phyloP scores from a whole-genome alignment of 2,329 filamentous ascomycete species.

The Akanthomyces muscarius region DNA sequence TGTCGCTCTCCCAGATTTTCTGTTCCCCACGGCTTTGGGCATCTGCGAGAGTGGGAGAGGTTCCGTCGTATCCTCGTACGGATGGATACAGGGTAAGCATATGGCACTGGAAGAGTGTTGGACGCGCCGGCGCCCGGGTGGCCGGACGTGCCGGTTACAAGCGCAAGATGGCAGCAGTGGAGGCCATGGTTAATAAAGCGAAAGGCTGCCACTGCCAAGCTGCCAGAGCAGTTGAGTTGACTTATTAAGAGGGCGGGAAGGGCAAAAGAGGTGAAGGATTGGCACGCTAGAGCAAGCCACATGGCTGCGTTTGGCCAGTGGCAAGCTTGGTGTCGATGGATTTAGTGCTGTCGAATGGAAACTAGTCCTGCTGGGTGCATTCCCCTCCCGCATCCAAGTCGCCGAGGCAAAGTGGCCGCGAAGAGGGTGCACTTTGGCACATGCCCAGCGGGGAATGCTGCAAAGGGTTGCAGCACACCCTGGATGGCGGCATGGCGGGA shows the following conservation, averaged over 20 bases:
- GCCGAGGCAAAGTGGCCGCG: slow-evolving; percentile 1
- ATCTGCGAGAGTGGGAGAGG: too few relatives aligned
- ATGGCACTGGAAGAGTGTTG: too few relatives aligned
- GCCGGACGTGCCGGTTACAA: slow-evolving; percentile 1
- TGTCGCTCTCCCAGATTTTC: too few relatives aligned
- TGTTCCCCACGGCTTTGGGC: too few relatives aligned
- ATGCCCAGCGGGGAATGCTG: background rate
- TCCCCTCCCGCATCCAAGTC: background rate
- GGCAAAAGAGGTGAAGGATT: background rate
- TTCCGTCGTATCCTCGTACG: slow-evolving; percentile 10
- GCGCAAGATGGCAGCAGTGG: background rate
- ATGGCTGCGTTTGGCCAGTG: background rate
- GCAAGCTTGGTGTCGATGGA: background rate
- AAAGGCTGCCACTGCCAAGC: background rate
- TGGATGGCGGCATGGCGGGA: background rate
- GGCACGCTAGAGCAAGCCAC: slow-evolving; percentile 4
- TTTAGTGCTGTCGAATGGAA: background rate
- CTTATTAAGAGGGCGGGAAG: background rate
- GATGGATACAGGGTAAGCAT: background rate
- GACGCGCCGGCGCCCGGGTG: background rate
- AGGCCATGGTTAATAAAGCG: background rate
- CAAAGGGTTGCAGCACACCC: too few relatives aligned
- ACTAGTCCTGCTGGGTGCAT: background rate
- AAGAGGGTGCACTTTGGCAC: background rate
- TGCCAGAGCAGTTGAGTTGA: too few relatives aligned